Evolutionary conservation across 495 filamentous ascomycete species (phyloP).

Genomic region (Antarctomyces pellizariae): DNA sequence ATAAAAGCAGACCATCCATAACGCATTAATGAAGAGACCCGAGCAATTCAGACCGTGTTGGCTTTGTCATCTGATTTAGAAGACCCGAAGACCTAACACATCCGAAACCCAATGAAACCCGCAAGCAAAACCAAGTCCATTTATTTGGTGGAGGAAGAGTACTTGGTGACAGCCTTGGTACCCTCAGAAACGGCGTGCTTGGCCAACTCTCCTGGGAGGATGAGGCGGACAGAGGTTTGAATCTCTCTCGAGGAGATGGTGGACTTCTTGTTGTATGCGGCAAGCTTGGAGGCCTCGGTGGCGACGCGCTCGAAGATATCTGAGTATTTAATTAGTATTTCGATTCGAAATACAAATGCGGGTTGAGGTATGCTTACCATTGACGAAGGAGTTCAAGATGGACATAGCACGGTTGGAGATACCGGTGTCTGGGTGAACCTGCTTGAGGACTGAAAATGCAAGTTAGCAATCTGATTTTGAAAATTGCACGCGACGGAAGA

Average conservation of each 20-base stretch:
- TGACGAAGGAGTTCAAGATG: conserved; percentile 98
- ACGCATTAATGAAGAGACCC: conserved; percentile 71
- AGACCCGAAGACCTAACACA: conserved; percentile 30
- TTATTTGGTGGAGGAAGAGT: conserved; percentile 99
- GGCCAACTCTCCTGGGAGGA: conserved; percentile 92
- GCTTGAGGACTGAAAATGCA: conserved; percentile 65
- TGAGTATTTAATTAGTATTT: conserved; percentile 20
- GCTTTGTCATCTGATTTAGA: conserved; percentile 34
- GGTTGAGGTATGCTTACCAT: conserved; percentile 38
- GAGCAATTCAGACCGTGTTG: conserved; percentile 38
- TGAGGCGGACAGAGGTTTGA: conserved; percentile 94
- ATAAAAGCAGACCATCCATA: conserved; percentile 67
- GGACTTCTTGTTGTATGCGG: conserved; percentile 99
- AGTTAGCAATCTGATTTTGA: conserved; percentile 10
- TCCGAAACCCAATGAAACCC: conserved; percentile 20
- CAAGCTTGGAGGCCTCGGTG: conserved; percentile 95
- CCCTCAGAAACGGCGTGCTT: conserved; percentile 99
- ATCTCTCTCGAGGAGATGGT: conserved; percentile 99
- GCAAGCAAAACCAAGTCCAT: conserved; percentile 16
- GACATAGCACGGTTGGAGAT: conserved; percentile 99
- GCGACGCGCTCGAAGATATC: conserved; percentile 99
- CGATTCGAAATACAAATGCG: conserved; percentile 3
- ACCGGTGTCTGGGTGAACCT: conserved; percentile 98
- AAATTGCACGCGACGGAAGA: conserved; percentile 7
- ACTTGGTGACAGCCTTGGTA: conserved; percentile 99